Conservation (phyloP, 805 yeast genomes). For the Wickerhamiella lipophila region DNA sequence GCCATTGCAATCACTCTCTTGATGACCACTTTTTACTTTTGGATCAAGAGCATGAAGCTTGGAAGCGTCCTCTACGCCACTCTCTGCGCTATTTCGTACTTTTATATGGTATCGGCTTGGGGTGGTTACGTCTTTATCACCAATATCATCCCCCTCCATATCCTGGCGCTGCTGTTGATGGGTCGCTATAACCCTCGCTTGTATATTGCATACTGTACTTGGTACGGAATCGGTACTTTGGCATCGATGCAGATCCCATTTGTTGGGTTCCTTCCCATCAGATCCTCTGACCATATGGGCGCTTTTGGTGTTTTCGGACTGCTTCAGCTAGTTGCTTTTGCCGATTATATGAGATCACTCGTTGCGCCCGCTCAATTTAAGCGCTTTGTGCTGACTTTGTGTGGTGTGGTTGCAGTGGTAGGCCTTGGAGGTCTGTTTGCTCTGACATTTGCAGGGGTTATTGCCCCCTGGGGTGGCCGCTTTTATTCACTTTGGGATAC, state of each 20-base stretch:
- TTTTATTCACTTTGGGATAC: slow-evolving; percentile 98
- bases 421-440: slow-evolving; percentile 63
- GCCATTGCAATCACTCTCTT: slow-evolving; percentile 94
- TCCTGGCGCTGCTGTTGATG: slow-evolving; percentile 80
- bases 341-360: slow-evolving; percentile 63
- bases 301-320: slow-evolving; percentile 95
- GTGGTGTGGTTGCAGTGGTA: slow-evolving; percentile 40
- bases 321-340: slow-evolving; percentile 78
- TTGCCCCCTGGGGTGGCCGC: slow-evolving; percentile 99
- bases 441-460: slow-evolving; percentile 80
- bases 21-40: slow-evolving; percentile 88
- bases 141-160: slow-evolving; percentile 90
- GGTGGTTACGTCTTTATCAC: slow-evolving; percentile 99
- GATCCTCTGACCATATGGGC: slow-evolving; percentile 97
- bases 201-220: slow-evolving; percentile 85
- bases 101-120: slow-evolving; percentile 99
- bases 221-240: slow-evolving; percentile 95
- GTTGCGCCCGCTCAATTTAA: slow-evolving; percentile 64
- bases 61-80: slow-evolving; percentile 82
- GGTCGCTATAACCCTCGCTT: slow-evolving; percentile 78
- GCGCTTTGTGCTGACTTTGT: slow-evolving; percentile 36
- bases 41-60: slow-evolving; percentile 87
- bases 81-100: slow-evolving; percentile 75
- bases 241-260: slow-evolving; percentile 99
- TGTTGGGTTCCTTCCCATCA: slow-evolving; percentile 92